A percentile compares a stretch with the other conserved stretches of the same genome.
These are phyloP conservation scores for Fagopyrum tataricum DNA, from an alignment of 148 eudicot genomes.

Conservation along the genomic window DNA sequence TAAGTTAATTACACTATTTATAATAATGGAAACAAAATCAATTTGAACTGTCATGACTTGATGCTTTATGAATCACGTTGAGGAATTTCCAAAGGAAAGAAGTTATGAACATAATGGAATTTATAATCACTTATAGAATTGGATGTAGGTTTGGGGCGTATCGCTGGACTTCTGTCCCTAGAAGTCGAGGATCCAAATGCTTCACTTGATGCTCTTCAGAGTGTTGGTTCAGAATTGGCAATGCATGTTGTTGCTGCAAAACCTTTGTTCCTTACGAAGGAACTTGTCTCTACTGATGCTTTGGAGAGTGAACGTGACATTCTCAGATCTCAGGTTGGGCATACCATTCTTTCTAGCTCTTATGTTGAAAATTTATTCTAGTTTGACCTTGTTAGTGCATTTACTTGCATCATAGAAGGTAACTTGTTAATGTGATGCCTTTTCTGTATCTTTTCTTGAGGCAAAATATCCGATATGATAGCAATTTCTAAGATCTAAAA, in stretches of 20 bases:
- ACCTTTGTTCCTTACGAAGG: constrained; percentile 74
- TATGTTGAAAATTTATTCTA: background rate
- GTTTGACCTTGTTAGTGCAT: background rate
- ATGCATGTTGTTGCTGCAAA: constrained; percentile 96
- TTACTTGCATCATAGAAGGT: background rate
- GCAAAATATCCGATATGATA: background rate
- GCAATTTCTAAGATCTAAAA: background rate
- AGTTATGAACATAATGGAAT: background rate
- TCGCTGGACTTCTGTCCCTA: constrained; percentile 78
- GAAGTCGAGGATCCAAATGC: constrained; percentile 72
- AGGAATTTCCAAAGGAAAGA: background rate
- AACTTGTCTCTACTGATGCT: constrained; percentile 72
- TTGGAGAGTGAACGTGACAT: constrained; percentile 75
- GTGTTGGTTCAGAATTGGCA: constrained; percentile 84
- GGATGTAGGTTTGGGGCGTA: constrained; percentile 81
- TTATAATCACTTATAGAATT: constrained; percentile 1
- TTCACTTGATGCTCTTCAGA: constrained; percentile 50
- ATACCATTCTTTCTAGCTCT: background rate
- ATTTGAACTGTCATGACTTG: background rate
- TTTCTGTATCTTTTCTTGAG: background rate
- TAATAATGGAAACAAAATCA: background rate
- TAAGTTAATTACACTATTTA: background rate
- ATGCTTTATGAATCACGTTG: background rate
- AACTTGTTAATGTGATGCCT: background rate
- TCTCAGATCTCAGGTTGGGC: constrained; percentile 78